Base-by-base conservation (phyloP, 768 basidiomycete genomes). In the Butyriboletus loyo region DNA sequence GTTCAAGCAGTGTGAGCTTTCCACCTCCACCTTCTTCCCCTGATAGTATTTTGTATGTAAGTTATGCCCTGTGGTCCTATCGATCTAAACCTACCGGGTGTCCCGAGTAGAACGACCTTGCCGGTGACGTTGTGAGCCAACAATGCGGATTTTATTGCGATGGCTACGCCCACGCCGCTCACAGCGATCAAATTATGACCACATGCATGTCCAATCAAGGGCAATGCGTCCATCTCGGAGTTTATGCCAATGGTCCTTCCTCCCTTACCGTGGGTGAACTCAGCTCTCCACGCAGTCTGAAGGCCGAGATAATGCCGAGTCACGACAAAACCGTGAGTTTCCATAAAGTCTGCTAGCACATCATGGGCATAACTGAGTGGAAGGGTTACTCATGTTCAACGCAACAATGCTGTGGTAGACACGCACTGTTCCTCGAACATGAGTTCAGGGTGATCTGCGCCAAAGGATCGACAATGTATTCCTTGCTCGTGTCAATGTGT, bases 101-200 rank as follows among this genome's bases (percentile, higher is more conserved):
- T 92, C 41, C 89, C 89, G 9, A 92, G 76, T 24, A 92, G 75
- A 51, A 92, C 72, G 34, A 92, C 71, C 49, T 77, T 89, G 7
- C 87, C 89, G 28, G 82, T 60, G 39, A 86, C 73, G 59, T 81
- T 72, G 65, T 84, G 81, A 47, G 77, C 73, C 68, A 83, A 72
- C 55, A 92, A 65, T 25, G 85, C 88, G 46, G 82, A 77, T 65
- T 85, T 86, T 47, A 91, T 76, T 31, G 86, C 86, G 49, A 92
- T 68, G 28, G 89, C 88, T 39, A 85, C 73, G 34, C 85, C 90
- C 31, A 88, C 82, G 36, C 89, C 89, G 56, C 83, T 81, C 60
- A 85, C 79, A 41, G 89, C 89, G 58, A 91, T 91, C 56, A 92
- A 75, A 67, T 92, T 91, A 68, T 92, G 89, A 1, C 89, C 89